These are phyloP conservation scores for Hypomontagnella monticulosa DNA, from an alignment of 495 filamentous ascomycete species.

Conservation along the genomic window DNA sequence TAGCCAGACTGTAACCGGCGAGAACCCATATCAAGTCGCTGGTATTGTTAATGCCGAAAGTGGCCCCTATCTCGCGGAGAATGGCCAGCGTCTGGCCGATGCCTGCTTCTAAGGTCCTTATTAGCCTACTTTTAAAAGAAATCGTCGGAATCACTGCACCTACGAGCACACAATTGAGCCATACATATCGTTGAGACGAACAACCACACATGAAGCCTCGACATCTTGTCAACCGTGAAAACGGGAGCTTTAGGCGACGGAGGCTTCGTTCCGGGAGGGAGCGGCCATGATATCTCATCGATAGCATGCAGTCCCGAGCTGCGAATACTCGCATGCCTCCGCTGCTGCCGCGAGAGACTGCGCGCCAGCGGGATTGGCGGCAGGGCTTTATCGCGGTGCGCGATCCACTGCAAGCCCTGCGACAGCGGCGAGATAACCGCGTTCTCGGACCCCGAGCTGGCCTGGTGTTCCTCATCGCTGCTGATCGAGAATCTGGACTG, in stretches of 20 bases:
- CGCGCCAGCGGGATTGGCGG: constrained; percentile 27
- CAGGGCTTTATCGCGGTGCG: constrained; percentile 13
- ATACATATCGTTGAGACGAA: constrained; percentile 44
- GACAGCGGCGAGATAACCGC: constrained; percentile 7
- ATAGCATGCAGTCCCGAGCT: constrained; percentile 24
- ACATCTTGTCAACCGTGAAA: constrained; percentile 12
- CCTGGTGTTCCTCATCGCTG: constrained; percentile 27
- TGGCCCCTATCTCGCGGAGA: constrained; percentile 23
- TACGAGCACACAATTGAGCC: constrained; percentile 44
- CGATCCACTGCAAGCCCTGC: not conserved
- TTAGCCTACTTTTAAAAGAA: constrained; percentile 56
- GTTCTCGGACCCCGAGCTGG: constrained; percentile 21
- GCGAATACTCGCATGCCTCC: constrained; percentile 20
- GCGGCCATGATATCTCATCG: constrained; percentile 36
- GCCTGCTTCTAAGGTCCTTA: constrained; percentile 61
- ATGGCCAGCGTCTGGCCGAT: constrained; percentile 47
- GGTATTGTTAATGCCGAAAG: constrained; percentile 53
- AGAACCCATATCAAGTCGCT: constrained; percentile 59
- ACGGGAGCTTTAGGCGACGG: not conserved
- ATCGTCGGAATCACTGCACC: constrained; percentile 11
- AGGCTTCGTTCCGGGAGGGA: constrained; percentile 22
- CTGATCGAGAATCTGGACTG: constrained; percentile 39
- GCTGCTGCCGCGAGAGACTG: constrained; percentile 12
- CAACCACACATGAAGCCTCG: constrained; percentile 12
- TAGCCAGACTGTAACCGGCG: constrained; percentile 63